Evolutionary conservation across 371 early-diverging fungal genomes (phyloP), one percentile per base, ranked within the genome.

Genomic region (Lichtheimia corymbifera): DNA sequence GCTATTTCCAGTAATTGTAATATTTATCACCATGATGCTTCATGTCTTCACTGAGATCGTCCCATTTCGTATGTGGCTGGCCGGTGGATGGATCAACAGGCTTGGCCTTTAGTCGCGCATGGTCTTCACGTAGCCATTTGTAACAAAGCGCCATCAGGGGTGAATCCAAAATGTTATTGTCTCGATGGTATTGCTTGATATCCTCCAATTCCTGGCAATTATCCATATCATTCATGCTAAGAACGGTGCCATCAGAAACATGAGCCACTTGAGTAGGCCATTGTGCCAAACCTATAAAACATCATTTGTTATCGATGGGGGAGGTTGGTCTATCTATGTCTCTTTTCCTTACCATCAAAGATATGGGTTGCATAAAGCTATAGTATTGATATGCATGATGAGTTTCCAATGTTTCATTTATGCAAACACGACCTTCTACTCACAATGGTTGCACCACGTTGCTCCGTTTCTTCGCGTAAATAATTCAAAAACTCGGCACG

Each of bases 261-360:
- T 91, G 93, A 22, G 88, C 88, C 2, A 91, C 75, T 61, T 91
- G 91, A 7, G 89, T 85, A 4, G 90, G 88, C 91, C 91, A 93
- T 30, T 71, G 64, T 20, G 78, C 79, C 41, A 86, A 50, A 41
- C 68, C 64, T 64, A 25, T 42, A 20, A 5, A 58, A 18, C 17
- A 27, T 13, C 15, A 50, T 43, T 5, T 11, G 11, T 61, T 50
- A 27, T 35, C 11, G 11, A 35, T 35, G 11, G 1, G 30, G 7
- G 4, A 5, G 2, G 1, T 40, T 28, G 5, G 53, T 35, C 4
- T 17, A 4, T 24, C 4, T 12, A 28, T 17, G 5, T 5, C 14
- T n/a, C 24, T 5, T 22, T 17, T 15, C 3, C 58, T 64, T 71
- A 28, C 85, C 84, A 64, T 83, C 86, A 71, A 87, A 87, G 44